Conservation (phyloP, 1,139 yeast genomes). For the Geotrichum macrosporum region DNA sequence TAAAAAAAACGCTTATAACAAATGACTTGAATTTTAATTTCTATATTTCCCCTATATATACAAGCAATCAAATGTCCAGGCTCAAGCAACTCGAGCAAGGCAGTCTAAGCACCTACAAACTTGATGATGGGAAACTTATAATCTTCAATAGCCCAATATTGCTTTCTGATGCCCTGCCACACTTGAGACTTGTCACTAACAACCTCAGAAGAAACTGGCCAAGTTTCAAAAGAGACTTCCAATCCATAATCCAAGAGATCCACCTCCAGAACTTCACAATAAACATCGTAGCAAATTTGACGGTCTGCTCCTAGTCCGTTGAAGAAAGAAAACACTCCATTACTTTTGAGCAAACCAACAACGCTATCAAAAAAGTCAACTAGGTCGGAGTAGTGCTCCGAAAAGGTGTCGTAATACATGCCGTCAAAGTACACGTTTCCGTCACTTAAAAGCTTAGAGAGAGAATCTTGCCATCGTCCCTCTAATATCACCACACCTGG, state of each 20-base stretch:
- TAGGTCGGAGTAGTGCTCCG: conserved; percentile 86
- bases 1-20: too few species aligned
- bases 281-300: conserved; percentile 82
- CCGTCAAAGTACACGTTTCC: conserved; percentile 77
- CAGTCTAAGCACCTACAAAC: conserved; percentile 18
- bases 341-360: conserved; percentile 70
- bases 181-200: conserved; percentile 39
- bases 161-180: conserved; percentile 67
- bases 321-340: conserved; percentile 80
- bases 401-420: conserved; percentile 87
- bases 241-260: conserved; percentile 80
- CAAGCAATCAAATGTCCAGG: too few species aligned
- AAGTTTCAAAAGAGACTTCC: conserved; percentile 47
- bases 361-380: conserved; percentile 73
- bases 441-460: conserved; percentile 56
- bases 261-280: conserved; percentile 71
- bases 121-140: conserved; percentile 23
- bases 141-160: conserved; percentile 53
- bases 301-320: conserved; percentile 97
- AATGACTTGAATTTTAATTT: too few species aligned
- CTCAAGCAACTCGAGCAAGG: too few species aligned
- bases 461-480: conserved; percentile 87
- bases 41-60: too few species aligned
- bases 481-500: conserved; percentile 66
- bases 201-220: conserved; percentile 26